Conservation (phyloP, 1,284 basidiomycete genomes). For the Hypsizygus ulmarius region DNA sequence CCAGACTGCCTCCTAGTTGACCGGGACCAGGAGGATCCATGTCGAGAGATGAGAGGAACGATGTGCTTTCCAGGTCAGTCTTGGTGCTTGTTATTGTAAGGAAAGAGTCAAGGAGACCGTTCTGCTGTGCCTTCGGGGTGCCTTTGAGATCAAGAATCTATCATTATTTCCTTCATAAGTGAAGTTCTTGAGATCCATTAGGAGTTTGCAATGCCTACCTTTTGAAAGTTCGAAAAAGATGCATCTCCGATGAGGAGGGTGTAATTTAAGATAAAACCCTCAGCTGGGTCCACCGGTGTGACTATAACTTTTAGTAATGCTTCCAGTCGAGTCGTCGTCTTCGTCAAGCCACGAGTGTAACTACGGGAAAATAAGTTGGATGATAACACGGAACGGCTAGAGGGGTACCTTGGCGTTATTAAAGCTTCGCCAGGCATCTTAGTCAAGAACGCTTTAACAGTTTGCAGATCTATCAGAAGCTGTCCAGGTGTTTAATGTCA, state of each 20-base stretch:
- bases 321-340: constrained; percentile 80
- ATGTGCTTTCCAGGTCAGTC: constrained; percentile 80
- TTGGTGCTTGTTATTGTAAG: constrained; percentile 88
- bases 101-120: constrained; percentile 88
- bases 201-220: constrained; percentile 51
- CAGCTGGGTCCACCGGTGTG: constrained; percentile 86
- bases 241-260: constrained; percentile 89
- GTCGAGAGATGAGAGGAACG: constrained; percentile 88
- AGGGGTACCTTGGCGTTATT: constrained; percentile 50
- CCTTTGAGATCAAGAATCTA: constrained; percentile 96
- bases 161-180: constrained; percentile 1
- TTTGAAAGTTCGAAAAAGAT: constrained; percentile 96
- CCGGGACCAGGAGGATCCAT: constrained; percentile 76
- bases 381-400: constrained; percentile 3
- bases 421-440: constrained; percentile 77
- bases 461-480: constrained; percentile 91
- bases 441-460: constrained; percentile 79
- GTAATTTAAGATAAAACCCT: constrained; percentile 93
- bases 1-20: constrained; percentile 42
- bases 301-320: constrained; percentile 92
- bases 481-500: constrained; percentile 33
- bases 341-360: constrained; percentile 79
- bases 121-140: constrained; percentile 82
- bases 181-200: not conserved
- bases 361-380: constrained; percentile 35